These are phyloP conservation scores for Neonectria faginata DNA, from an alignment of 2,329 filamentous ascomycete genomes.

Conservation along the genomic window DNA sequence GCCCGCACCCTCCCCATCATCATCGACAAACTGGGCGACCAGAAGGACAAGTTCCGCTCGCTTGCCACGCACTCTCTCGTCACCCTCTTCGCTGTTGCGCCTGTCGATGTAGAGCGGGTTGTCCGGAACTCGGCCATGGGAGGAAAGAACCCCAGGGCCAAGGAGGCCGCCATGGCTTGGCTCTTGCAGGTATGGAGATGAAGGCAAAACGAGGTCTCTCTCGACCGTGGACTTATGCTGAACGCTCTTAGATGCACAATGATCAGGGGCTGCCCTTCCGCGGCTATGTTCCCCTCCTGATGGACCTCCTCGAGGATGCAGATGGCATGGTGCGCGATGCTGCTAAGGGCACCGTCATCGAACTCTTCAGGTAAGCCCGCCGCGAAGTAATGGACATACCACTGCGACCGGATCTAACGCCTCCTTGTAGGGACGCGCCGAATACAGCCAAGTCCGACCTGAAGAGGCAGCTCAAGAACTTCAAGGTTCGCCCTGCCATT, in stretches of 20 bases:
- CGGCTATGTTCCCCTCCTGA: slow-evolving; percentile 82
- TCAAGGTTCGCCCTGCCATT: slow-evolving; percentile 88
- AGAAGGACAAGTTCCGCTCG: slow-evolving; percentile 84
- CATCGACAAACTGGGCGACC: slow-evolving; percentile 87
- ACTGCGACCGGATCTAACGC: slow-evolving; percentile 22
- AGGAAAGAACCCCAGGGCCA: slow-evolving; percentile 84
- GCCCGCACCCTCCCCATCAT: slow-evolving; percentile 79
- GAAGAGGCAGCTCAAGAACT: slow-evolving; percentile 85
- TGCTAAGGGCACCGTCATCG: slow-evolving; percentile 85
- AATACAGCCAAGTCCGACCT: slow-evolving; percentile 88
- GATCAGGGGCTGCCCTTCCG: slow-evolving; percentile 85
- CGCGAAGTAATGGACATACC: background rate
- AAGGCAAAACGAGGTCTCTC: background rate
- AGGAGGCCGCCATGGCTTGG: slow-evolving; percentile 88
- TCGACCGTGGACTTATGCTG: slow-evolving; percentile 18
- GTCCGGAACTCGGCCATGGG: slow-evolving; percentile 82
- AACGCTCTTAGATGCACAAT: slow-evolving; percentile 75
- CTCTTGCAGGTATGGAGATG: slow-evolving; percentile 73
- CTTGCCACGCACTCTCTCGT: slow-evolving; percentile 80
- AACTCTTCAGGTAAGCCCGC: slow-evolving; percentile 78
- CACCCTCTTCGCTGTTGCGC: slow-evolving; percentile 79
- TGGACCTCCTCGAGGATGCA: slow-evolving; percentile 89
- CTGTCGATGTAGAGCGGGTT: slow-evolving; percentile 80
- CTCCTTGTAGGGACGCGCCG: slow-evolving; percentile 72
- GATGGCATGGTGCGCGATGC: slow-evolving; percentile 88